Conservation (phyloP, 129 eudicot species). For the Erigeron canadensis region DNA sequence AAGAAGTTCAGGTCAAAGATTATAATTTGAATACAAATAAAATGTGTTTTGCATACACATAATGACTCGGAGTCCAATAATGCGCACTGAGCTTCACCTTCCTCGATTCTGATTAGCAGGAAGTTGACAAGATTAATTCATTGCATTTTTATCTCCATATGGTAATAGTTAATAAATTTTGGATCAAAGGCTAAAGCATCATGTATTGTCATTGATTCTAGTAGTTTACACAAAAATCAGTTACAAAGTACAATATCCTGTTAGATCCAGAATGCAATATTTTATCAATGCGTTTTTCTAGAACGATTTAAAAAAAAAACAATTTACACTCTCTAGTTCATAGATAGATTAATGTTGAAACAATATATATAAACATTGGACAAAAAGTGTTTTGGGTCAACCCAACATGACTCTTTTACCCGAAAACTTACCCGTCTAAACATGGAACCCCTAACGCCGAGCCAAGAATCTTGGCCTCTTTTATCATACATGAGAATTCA, state of each 20-base stretch:
- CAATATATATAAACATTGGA: too few species aligned
- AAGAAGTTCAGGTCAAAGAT: conserved; percentile 3
- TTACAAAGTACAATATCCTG: not conserved
- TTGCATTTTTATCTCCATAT: conserved; percentile 6
- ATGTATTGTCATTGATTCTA: not conserved
- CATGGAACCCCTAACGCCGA: conserved; percentile 86
- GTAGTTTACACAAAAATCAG: not conserved
- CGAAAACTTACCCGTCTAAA: conserved; percentile 69
- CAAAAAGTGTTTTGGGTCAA: not conserved
- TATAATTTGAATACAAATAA: conserved; percentile 6
- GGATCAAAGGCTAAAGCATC: not conserved
- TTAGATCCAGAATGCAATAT: conserved; percentile 1
- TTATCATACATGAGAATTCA: conserved; percentile 88
- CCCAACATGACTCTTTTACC: not conserved
- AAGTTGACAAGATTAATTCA: conserved; percentile 10
- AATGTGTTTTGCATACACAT: conserved; percentile 58
- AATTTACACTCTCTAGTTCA: not conserved
- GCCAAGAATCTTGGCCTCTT: conserved; percentile 82
- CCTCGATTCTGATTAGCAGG: conserved; percentile 69
- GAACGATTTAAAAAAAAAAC: not conserved
- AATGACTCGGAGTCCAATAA: conserved; percentile 75
- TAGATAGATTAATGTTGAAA: not conserved
- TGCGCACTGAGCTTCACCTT: conserved; percentile 99
- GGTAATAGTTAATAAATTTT: conserved; percentile 3
- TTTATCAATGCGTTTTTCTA: not conserved